Base-by-base conservation (phyloP, 257 asterid species). In the Solanum piurae region DNA sequence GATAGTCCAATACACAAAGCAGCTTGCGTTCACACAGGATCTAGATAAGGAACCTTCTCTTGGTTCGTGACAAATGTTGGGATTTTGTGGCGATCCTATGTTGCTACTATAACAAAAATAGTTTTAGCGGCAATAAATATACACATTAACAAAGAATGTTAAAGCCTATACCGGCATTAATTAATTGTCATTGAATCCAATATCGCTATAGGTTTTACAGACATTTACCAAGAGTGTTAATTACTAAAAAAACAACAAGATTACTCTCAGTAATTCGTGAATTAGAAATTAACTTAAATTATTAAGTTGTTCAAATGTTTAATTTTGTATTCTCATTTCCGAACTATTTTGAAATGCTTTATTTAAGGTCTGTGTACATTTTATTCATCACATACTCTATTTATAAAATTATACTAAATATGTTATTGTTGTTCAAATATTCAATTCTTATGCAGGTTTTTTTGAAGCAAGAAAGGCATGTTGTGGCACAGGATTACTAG, bases 401-500 rank as follows among this genome's bases (percentile, higher is more conserved):
- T n/a, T 64, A 64, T 64, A n/a, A 3, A 10, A 69, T 29, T 69
- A 29, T 13, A 68, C 23, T 1, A 23, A 1, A 29, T 6, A 6
- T 29, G 10, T 29, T 27, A 4, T 29, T 69, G 0, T 14, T 52
- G 16, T 37, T 60, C 4, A 64, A 77, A 14, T 69, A 12, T 69
- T 18, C 7, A 69, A 29, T 69, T 33, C 1, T 13, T 86, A 14
- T 88, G 88, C 88, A 95, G 98, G 98, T n/a, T 96, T 96, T 87
- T 89, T 91, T 88, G 98, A 96, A 91, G 94, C 98, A 88, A 94
- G 99, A 89, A 96, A 92, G 92, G 98, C 98, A 64, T 96, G 98
- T 72, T 96, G 98, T 88, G 99, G 99, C 1, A 88, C 96, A 31
- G 98, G 99, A 66, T 85, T 96, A 89, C 62, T 95, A 36, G 98